Conservation (phyloP, 2,329 filamentous ascomycete species). For the Cladosporium sphaerospermum region DNA sequence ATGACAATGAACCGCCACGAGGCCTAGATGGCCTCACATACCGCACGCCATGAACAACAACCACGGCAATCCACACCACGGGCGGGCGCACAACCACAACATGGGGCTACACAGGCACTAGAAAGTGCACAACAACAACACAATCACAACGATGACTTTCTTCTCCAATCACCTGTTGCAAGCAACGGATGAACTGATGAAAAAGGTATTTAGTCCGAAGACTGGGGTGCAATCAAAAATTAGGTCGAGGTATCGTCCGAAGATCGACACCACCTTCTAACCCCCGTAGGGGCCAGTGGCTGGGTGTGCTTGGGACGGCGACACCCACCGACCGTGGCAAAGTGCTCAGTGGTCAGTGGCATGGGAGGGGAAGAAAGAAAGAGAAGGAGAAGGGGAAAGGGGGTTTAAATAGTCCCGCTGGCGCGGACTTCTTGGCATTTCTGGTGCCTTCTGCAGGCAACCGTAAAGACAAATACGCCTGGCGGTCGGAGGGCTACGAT, state of each 20-base stretch:
- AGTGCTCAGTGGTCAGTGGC: too few species aligned
- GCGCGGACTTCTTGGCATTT: too few species aligned
- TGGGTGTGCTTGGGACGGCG: too few species aligned
- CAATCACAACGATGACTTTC: neutral
- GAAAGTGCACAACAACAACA: neutral
- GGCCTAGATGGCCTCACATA: neutral
- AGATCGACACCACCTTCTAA: neutral
- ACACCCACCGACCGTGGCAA: too few species aligned
- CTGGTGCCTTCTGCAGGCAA: too few species aligned
- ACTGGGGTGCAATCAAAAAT: neutral
- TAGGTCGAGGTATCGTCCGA: neutral
- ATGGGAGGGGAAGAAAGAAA: too few species aligned
- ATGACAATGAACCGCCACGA: neutral
- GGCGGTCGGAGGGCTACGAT: too few species aligned
- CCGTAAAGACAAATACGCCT: too few species aligned
- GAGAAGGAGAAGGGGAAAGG: too few species aligned
- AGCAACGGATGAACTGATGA: neutral
- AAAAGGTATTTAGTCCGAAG: neutral
- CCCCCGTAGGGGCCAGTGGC: neutral
- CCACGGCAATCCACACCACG: neutral
- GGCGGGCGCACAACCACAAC: neutral
- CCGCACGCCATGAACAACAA: neutral
- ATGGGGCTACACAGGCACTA: neutral
- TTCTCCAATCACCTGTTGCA: neutral
- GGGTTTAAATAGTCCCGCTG: too few species aligned